These are phyloP conservation scores for Climacium dendroides DNA, from an alignment of 225 moss, liverwort and hornwort genomes.

Conservation along the genomic window DNA sequence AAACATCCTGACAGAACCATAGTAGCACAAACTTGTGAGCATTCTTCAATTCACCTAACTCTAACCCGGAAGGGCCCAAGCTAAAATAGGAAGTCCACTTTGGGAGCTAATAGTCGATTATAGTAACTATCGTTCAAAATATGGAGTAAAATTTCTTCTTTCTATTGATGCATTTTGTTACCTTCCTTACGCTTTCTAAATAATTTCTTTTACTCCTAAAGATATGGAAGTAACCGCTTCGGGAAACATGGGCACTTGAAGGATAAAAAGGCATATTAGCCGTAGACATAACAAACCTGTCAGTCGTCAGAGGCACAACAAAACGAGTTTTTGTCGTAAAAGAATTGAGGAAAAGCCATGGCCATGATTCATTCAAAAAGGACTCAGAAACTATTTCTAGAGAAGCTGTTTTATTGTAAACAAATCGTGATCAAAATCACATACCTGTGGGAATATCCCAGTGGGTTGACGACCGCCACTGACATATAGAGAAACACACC, in stretches of 20 bases:
- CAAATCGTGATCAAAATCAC: neutral
- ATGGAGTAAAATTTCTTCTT: neutral
- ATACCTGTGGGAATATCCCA: constrained; percentile 95
- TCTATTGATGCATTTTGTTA: neutral
- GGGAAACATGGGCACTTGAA: neutral
- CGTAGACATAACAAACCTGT: neutral
- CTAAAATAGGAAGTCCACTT: neutral
- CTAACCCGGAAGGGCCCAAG: neutral
- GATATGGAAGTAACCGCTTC: neutral
- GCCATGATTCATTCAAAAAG: neutral
- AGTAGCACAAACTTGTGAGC: neutral
- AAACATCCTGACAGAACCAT: constrained; percentile 44
- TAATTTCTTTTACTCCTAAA: neutral
- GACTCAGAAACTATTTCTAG: neutral
- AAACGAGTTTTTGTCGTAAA: neutral
- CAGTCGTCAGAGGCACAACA: neutral
- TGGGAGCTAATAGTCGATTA: neutral
- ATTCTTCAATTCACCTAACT: neutral
- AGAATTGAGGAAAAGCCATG: neutral
- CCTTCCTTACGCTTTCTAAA: neutral
- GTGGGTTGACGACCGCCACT: constrained; percentile 97
- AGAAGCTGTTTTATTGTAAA: neutral
- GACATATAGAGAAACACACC: constrained; percentile 96
- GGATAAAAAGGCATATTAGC: neutral
- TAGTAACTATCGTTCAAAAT: neutral